Percentiles rank a stretch among this genome's conserved stretches.
Evolutionary conservation across 208 protist genomes (phyloP).

Genomic region (Acanthamoeba triangularis): DNA sequence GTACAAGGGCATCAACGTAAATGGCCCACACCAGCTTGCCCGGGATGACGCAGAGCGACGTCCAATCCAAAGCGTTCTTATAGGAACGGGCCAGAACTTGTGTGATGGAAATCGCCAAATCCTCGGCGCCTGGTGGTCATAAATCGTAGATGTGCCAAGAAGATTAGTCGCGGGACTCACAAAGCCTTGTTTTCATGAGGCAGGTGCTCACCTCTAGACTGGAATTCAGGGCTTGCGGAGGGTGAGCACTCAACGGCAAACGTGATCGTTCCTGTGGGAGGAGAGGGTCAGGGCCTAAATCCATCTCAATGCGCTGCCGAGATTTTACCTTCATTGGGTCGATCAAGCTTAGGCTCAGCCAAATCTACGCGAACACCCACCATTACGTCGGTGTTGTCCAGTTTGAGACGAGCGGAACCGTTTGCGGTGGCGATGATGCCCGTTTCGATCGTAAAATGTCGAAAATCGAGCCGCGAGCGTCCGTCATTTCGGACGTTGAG

Average conservation of each 20-base stretch:
- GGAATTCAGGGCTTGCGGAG: slow-evolving; percentile 82
- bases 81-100: slow-evolving; percentile 77
- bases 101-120: slow-evolving; percentile 80
- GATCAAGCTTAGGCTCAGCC: slow-evolving; percentile 16
- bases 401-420: slow-evolving; percentile 78
- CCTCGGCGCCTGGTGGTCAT: slow-evolving; percentile 5
- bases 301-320: neutral
- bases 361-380: slow-evolving; percentile 85
- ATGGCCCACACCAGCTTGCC: slow-evolving; percentile 83
- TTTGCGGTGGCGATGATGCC: slow-evolving; percentile 78
- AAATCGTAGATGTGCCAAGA: neutral
- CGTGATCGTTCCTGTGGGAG: neutral
- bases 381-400: slow-evolving; percentile 83
- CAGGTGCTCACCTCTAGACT: slow-evolving; percentile 47
- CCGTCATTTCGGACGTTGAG: slow-evolving; percentile 80
- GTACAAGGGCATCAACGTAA: slow-evolving; percentile 85
- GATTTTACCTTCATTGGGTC: slow-evolving; percentile 32
- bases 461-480: slow-evolving; percentile 80
- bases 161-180: neutral
- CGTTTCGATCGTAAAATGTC: slow-evolving; percentile 78
- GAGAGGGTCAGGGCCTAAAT: neutral
- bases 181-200: neutral
- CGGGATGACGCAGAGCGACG: slow-evolving; percentile 73
- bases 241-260: slow-evolving; percentile 77
- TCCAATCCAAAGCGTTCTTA: slow-evolving; percentile 75